These are phyloP conservation scores for Anisodus tanguticus DNA, from an alignment of 257 asterid genomes.

Conservation along the genomic window DNA sequence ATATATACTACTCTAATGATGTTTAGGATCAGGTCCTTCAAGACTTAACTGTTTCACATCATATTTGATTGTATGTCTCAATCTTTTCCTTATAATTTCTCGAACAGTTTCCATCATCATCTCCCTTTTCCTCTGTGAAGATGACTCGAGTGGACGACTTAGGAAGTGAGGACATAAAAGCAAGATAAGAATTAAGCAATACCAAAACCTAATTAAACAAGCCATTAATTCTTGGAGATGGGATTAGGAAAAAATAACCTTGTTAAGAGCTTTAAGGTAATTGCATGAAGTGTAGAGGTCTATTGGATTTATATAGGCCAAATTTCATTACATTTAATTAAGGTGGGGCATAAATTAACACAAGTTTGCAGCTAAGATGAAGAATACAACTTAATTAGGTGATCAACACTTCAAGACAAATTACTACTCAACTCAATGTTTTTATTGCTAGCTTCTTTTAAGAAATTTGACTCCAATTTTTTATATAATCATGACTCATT, in stretches of 20 bases:
- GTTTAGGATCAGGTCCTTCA: constrained; percentile 33
- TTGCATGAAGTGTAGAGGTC: not conserved
- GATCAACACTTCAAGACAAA: not conserved
- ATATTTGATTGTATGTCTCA: not conserved
- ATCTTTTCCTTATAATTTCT: constrained; percentile 22
- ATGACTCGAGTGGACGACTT: not conserved
- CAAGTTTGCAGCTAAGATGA: constrained; percentile 19
- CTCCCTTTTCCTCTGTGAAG: not conserved
- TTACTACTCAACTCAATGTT: not conserved
- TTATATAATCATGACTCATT: too few species aligned
- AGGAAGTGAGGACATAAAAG: not conserved
- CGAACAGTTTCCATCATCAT: not conserved
- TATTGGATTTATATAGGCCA: constrained; percentile 16
- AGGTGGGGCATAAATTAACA: not conserved
- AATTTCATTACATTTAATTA: constrained; percentile 1
- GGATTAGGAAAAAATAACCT: not conserved
- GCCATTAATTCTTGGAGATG: constrained; percentile 18
- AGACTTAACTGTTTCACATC: constrained; percentile 19
- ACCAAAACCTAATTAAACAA: constrained; percentile 17
- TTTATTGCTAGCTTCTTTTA: too few species aligned
- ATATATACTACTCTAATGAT: constrained; percentile 5
- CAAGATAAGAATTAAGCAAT: constrained; percentile 23
- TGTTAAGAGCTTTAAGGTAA: not conserved
- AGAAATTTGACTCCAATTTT: too few species aligned
- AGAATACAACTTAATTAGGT: not conserved